These are phyloP conservation scores for Pichia sp. DNA, from an alignment of 1,139 yeast genomes.

Conservation along the genomic window DNA sequence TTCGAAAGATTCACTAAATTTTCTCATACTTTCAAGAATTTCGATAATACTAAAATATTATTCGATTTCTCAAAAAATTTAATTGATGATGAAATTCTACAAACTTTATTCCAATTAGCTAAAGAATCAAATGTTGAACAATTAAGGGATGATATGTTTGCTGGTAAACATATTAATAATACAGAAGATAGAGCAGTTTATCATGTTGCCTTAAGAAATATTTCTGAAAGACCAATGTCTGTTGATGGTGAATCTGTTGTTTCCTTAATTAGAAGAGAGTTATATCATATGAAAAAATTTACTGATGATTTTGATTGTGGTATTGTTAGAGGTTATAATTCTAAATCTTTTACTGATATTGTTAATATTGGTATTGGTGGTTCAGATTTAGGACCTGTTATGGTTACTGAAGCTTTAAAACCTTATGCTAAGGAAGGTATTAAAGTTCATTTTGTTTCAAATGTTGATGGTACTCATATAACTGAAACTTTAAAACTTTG, in stretches of 20 bases:
- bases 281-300: constrained; percentile 94
- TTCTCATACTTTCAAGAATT: constrained; percentile 72
- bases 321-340: constrained; percentile 93
- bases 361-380: constrained; percentile 99
- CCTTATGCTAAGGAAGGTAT: constrained; percentile 73
- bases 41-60: constrained; percentile 78
- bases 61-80: constrained; percentile 95
- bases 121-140: constrained; percentile 82
- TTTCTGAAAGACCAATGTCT: constrained; percentile 68
- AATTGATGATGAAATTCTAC: constrained; percentile 73
- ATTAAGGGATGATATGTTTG: constrained; percentile 85
- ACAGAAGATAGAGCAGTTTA: constrained; percentile 96
- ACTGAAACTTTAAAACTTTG: constrained; percentile 78
- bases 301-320: constrained; percentile 86
- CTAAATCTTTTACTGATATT: constrained; percentile 84
- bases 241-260: constrained; percentile 89
- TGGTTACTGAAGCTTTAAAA: constrained; percentile 98
- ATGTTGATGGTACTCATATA: constrained; percentile 96
- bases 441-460: constrained; percentile 86
- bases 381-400: constrained; percentile 96
- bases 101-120: constrained; percentile 67
- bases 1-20: constrained; percentile 66
- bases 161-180: constrained; percentile 87
- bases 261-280: constrained; percentile 81
- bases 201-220: constrained; percentile 94